phyloP scores from a whole-genome alignment of 148 eudicot species.

The Rhododendron vialii region DNA sequence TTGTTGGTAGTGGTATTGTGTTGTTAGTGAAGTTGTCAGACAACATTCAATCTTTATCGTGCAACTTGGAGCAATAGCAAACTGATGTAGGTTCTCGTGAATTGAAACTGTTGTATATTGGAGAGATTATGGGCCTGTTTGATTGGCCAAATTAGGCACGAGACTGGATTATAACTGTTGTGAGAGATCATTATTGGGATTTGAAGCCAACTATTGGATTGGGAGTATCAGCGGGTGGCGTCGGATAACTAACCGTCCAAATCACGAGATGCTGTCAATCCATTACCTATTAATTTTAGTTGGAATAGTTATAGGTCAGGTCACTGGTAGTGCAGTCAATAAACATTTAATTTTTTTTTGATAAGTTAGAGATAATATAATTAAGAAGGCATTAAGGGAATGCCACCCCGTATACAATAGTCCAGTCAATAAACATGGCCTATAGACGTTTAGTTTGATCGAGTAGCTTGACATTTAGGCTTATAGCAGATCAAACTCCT shows the following conservation, averaged over 20 bases:
- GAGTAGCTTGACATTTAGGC: not conserved
- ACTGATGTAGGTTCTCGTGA: not conserved
- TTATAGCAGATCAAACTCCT: not conserved
- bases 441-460: not conserved
- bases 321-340: not conserved
- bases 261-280: not conserved
- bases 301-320: not conserved
- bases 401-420: too few species aligned
- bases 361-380: too few species aligned
- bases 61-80: not conserved
- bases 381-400: too few species aligned
- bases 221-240: not conserved
- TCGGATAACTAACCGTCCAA: not conserved
- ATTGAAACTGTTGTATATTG: not conserved
- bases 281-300: not conserved
- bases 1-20: not conserved
- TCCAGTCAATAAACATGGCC: not conserved
- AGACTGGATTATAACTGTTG: not conserved
- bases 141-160: not conserved
- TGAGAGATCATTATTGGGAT: not conserved
- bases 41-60: not conserved
- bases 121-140: not conserved
- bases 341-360: not conserved
- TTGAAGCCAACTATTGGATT: not conserved
- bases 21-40: not conserved